Percentiles rank a stretch among this genome's conserved stretches.
These are phyloP conservation scores for Aegle marmelos DNA, from an alignment of 345 rosid genomes.

Conservation along the genomic window DNA sequence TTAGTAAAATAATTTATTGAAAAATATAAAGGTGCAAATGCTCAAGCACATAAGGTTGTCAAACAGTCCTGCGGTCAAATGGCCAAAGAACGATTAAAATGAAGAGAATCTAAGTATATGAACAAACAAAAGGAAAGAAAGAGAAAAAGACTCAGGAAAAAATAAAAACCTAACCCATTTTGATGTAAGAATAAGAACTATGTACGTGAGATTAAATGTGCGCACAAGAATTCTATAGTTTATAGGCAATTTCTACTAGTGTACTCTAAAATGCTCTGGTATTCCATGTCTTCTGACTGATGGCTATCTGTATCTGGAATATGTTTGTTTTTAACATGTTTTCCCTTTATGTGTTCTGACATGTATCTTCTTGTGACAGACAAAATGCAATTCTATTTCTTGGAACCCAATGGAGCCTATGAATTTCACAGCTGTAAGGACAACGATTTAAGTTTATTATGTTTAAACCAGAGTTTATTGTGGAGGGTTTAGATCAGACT, in stretches of 20 bases:
- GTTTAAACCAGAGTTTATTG: background rate
- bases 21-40: background rate
- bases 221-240: background rate
- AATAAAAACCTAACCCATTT: background rate
- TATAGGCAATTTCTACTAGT: background rate
- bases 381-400: constrained; percentile 81
- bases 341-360: background rate
- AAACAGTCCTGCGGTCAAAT: background rate
- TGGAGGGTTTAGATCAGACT: background rate
- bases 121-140: background rate
- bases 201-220: background rate
- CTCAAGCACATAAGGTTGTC: background rate
- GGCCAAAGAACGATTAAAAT: background rate
- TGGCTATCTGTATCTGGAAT: background rate
- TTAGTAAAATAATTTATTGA: background rate
- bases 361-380: constrained; percentile 45
- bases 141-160: background rate
- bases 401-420: constrained; percentile 99
- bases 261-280: background rate
- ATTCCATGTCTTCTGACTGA: background rate
- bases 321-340: background rate
- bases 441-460: constrained; percentile 9
- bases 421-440: constrained; percentile 94
- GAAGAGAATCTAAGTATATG: background rate
- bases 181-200: background rate